A percentile compares a stretch with the other conserved stretches of the same genome.
These are phyloP conservation scores for Xylaria castorea DNA, from an alignment of 495 filamentous ascomycete genomes.

Conservation along the genomic window DNA sequence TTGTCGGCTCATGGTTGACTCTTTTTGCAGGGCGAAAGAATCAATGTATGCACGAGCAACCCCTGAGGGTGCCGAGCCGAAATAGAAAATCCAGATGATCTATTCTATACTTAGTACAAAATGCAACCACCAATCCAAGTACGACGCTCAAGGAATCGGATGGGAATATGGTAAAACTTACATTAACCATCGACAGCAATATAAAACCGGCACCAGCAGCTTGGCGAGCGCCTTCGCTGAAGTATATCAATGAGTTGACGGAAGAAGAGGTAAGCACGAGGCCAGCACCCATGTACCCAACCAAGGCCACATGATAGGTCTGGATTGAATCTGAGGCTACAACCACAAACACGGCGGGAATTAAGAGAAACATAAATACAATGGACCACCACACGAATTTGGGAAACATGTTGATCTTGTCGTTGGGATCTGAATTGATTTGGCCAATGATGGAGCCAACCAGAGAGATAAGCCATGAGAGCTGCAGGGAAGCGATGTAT, in stretches of 20 bases:
- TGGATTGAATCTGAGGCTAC: slow-evolving; percentile 81
- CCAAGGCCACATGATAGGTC: slow-evolving; percentile 91
- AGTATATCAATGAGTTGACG: slow-evolving; percentile 82
- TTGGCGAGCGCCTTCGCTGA: slow-evolving; percentile 70
- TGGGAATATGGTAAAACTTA: slow-evolving; percentile 52
- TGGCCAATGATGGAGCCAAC: slow-evolving; percentile 82
- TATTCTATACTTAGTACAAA: slow-evolving; percentile 42
- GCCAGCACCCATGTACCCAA: slow-evolving; percentile 82
- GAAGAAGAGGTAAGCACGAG: slow-evolving; percentile 84
- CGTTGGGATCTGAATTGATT: slow-evolving; percentile 45
- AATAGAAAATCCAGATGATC: slow-evolving; percentile 99
- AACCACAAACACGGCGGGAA: slow-evolving; percentile 77
- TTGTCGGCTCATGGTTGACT: slow-evolving; percentile 67
- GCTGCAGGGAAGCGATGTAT: slow-evolving; percentile 54
- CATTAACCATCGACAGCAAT: slow-evolving; percentile 91
- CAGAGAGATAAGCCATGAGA: slow-evolving; percentile 94
- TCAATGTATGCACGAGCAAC: slow-evolving; percentile 89
- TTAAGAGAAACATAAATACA: slow-evolving; percentile 82
- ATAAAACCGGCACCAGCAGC: slow-evolving; percentile 94
- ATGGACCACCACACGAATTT: slow-evolving; percentile 91
- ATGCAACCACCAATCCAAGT: slow-evolving; percentile 29
- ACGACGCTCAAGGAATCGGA: neutral
- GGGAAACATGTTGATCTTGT: slow-evolving; percentile 60
- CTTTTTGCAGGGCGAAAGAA: slow-evolving; percentile 93
- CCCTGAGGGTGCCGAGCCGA: slow-evolving; percentile 90